These are phyloP conservation scores for Aspergillus novofumigatus DNA, from an alignment of 2,329 filamentous ascomycete species.

Conservation along the genomic window DNA sequence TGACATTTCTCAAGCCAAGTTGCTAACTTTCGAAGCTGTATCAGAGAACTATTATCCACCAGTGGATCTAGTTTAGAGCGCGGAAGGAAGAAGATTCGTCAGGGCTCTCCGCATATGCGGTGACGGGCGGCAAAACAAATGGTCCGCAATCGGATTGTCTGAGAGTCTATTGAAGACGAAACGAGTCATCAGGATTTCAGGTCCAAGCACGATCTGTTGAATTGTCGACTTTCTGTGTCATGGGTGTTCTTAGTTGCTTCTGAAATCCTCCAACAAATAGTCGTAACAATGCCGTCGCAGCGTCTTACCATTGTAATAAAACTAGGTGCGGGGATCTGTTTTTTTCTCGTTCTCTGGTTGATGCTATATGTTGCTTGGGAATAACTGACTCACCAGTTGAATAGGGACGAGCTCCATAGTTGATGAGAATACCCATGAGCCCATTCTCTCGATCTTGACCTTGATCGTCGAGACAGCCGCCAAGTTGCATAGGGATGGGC, in stretches of 20 bases:
- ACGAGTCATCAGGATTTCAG: not conserved
- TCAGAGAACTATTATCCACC: not conserved
- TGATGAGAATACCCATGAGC: constrained; percentile 91
- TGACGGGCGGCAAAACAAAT: constrained; percentile 25
- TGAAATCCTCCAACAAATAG: not conserved
- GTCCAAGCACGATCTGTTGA: not conserved
- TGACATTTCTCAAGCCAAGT: constrained; percentile 21
- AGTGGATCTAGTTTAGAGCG: not conserved
- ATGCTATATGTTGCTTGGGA: constrained; percentile 1
- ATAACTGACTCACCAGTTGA: constrained; percentile 16
- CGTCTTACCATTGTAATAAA: constrained; percentile 39
- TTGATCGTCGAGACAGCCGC: constrained; percentile 93
- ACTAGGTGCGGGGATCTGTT: constrained; percentile 30
- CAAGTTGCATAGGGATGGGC: constrained; percentile 81
- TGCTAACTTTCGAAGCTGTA: not conserved
- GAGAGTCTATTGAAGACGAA: not conserved
- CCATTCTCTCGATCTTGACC: constrained; percentile 82
- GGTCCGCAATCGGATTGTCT: constrained; percentile 1
- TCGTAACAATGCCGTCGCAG: constrained; percentile 20
- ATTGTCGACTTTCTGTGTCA: not conserved
- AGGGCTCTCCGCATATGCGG: constrained; percentile 29
- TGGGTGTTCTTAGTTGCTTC: not conserved
- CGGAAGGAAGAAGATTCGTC: constrained; percentile 5
- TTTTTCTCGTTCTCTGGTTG: constrained; percentile 8
- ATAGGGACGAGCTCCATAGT: constrained; percentile 98